phyloP scores from a whole-genome alignment of 371 early-diverging fungal species.

The Mucor piriformis region DNA sequence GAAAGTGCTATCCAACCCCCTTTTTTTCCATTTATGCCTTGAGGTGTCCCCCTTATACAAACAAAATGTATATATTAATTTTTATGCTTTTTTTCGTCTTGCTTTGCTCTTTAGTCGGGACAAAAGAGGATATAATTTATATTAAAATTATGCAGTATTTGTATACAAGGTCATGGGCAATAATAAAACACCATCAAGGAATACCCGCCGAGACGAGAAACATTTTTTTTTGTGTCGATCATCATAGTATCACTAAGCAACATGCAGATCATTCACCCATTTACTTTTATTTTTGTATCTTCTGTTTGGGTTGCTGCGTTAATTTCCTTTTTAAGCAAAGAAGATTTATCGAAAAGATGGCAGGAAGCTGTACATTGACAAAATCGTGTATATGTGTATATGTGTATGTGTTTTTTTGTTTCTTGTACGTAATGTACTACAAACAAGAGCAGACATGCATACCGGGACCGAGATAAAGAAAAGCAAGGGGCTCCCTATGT shows the following conservation, averaged over 20 bases:
- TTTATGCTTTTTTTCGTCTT: neutral
- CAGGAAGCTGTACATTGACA: no score
- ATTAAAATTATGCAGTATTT: conserved; percentile 1
- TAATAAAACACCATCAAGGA: neutral
- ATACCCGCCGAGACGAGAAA: neutral
- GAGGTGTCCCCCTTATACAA: no score
- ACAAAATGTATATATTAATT: conserved; percentile 2
- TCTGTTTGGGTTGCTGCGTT: no score
- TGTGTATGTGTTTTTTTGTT: no score
- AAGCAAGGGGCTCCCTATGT: neutral
- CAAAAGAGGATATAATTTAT: neutral
- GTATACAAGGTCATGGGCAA: conserved; percentile 1
- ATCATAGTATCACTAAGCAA: neutral
- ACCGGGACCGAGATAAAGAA: conserved; percentile 1
- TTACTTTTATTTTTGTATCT: neutral
- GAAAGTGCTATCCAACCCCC: no score
- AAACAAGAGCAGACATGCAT: neutral
- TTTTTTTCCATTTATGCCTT: no score
- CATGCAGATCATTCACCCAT: neutral
- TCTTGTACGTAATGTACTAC: neutral
- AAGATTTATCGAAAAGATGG: no score
- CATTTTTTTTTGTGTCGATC: neutral
- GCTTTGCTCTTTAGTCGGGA: neutral
- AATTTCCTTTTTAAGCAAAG: no score
- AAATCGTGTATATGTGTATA: no score